A percentile compares a stretch with the other conserved stretches of the same genome.
phyloP scores from a whole-genome alignment of 2,329 filamentous ascomycete species.

The Xylaria sp. region DNA sequence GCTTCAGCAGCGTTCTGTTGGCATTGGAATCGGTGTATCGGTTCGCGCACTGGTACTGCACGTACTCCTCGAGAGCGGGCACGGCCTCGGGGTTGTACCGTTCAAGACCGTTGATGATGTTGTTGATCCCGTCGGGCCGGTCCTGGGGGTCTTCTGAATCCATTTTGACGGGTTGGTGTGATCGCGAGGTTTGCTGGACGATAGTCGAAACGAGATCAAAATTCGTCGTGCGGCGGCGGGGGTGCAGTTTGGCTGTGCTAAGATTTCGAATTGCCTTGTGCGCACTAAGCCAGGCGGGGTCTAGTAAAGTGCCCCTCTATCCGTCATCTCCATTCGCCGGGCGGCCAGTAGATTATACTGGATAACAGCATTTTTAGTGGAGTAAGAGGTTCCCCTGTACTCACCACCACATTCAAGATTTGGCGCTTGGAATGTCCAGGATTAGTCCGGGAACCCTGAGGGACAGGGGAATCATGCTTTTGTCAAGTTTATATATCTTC shows the following conservation, averaged over 20 bases:
- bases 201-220: slow-evolving; percentile 43
- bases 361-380: slow-evolving; percentile 23
- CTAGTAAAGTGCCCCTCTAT: slow-evolving; percentile 33
- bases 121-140: slow-evolving; percentile 89
- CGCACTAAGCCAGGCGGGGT: slow-evolving; percentile 36
- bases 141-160: slow-evolving; percentile 88
- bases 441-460: background rate
- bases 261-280: slow-evolving; percentile 49
- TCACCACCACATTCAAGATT: too few relatives aligned
- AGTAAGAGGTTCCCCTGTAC: background rate
- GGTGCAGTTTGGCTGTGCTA: slow-evolving; percentile 31
- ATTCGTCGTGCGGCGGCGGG: slow-evolving; percentile 46
- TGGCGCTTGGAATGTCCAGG: background rate
- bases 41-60: slow-evolving; percentile 93
- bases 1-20: slow-evolving; percentile 93
- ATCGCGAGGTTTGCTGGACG: slow-evolving; percentile 44
- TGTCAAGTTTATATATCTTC: background rate
- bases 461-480: background rate
- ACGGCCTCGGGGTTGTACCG: slow-evolving; percentile 99
- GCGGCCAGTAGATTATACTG: background rate
- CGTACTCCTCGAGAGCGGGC: slow-evolving; percentile 91
- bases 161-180: slow-evolving; percentile 57
- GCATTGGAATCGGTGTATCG: slow-evolving; percentile 96
- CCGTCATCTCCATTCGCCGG: background rate
- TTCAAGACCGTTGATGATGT: slow-evolving; percentile 96